A percentile compares a stretch with the other conserved stretches of the same genome.
These are phyloP conservation scores for Pezicula carpinea DNA, from an alignment of 2,329 filamentous ascomycete species.

Conservation along the genomic window DNA sequence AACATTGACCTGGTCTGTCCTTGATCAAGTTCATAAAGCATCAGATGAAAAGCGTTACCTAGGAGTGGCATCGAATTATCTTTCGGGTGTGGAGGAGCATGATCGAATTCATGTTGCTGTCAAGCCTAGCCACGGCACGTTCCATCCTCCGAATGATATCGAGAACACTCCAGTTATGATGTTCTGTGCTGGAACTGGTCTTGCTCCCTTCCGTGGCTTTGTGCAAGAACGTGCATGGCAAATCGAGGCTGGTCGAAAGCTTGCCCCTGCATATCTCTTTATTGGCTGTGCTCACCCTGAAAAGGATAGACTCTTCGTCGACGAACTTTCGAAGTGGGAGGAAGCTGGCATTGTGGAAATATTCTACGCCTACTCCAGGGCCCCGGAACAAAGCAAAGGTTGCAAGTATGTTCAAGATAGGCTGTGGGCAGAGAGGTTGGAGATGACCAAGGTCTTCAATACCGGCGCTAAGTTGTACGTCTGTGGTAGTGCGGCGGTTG, in stretches of 20 bases:
- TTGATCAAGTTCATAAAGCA: conserved; percentile 50
- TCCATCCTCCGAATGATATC: conserved; percentile 26
- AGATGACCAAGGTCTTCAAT: conserved; percentile 19
- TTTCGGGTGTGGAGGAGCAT: conserved; percentile 42
- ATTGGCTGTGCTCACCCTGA: conserved; percentile 21
- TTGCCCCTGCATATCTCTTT: conserved; percentile 23
- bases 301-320: conserved; percentile 17
- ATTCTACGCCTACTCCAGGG: conserved; percentile 19
- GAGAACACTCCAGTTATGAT: conserved; percentile 28
- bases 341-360: conserved; percentile 18
- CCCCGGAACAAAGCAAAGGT: conserved; percentile 16
- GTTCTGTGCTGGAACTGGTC: conserved; percentile 32
- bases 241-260: conserved; percentile 30
- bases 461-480: conserved; percentile 23
- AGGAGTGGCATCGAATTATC: conserved; percentile 59
- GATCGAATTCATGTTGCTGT: conserved; percentile 38
- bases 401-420: conserved; percentile 22
- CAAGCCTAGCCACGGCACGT: conserved; percentile 17
- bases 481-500: conserved; percentile 29
- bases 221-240: conserved; percentile 42
- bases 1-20: conserved; percentile 65
- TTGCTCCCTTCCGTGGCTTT: conserved; percentile 45
- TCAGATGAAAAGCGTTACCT: conserved; percentile 42
- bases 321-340: conserved; percentile 20
- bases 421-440: conserved; percentile 20